These are phyloP conservation scores for Urochloa ruziziensis DNA, from an alignment of 176 grass and related monocot species.

Conservation along the genomic window DNA sequence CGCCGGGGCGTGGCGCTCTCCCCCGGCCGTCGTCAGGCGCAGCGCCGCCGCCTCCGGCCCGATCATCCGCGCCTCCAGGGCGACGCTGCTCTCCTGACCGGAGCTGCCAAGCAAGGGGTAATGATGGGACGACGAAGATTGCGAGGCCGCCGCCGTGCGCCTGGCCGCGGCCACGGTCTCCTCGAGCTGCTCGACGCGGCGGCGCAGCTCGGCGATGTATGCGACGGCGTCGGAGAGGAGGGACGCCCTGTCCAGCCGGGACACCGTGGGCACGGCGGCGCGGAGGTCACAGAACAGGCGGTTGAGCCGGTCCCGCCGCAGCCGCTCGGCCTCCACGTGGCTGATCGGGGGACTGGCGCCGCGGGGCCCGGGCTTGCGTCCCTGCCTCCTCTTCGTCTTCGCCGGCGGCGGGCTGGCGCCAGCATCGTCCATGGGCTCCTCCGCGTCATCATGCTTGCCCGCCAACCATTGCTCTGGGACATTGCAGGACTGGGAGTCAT, in stretches of 20 bases:
- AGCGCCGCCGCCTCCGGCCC: constrained; percentile 10
- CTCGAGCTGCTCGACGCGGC: constrained; percentile 3
- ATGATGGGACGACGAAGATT: too few species aligned
- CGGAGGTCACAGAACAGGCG: background rate
- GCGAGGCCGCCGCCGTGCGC: background rate
- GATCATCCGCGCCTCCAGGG: background rate
- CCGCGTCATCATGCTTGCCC: background rate
- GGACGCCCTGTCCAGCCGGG: background rate
- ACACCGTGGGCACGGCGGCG: background rate
- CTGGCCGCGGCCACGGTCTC: background rate
- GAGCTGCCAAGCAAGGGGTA: background rate
- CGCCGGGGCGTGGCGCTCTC: constrained; percentile 21
- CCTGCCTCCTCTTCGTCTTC: background rate
- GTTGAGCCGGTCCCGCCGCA: background rate
- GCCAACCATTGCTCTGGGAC: background rate
- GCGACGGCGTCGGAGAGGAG: background rate
- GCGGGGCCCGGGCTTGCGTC: background rate
- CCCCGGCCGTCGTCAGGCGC: background rate
- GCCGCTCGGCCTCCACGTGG: background rate
- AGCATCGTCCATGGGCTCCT: background rate
- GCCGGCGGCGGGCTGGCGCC: background rate
- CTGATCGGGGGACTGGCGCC: background rate
- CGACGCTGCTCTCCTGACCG: background rate
- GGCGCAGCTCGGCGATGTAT: background rate
- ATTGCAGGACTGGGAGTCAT: background rate